Evolutionary conservation across 257 asterid species (phyloP).

Genomic region (Anisodus acutangulus): DNA sequence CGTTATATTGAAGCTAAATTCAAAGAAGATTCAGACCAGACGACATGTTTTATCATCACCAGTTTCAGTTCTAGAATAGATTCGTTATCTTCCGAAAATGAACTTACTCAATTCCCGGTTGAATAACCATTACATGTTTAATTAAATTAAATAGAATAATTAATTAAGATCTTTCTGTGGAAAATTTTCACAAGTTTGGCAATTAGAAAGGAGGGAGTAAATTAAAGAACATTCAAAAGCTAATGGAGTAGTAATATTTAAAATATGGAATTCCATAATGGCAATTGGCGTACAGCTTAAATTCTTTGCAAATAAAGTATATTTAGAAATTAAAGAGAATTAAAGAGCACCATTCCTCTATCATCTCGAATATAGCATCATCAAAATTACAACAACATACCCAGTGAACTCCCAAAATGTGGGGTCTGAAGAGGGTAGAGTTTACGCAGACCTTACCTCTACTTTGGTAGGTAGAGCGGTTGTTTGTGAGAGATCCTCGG

Average conservation of each 20-base stretch:
- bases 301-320: conserved; percentile 1
- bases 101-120: not conserved
- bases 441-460: too few species aligned
- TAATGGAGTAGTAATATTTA: not conserved
- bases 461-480: too few species aligned
- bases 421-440: too few species aligned
- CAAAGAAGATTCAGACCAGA: not conserved
- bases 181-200: not conserved
- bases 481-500: too few species aligned
- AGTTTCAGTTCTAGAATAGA: not conserved
- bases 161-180: not conserved
- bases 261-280: not conserved
- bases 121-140: not conserved
- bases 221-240: not conserved
- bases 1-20: not conserved
- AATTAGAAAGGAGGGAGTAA: not conserved
- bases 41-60: not conserved
- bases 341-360: conserved; percentile 6
- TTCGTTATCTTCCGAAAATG: not conserved
- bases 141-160: not conserved
- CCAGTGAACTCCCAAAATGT: too few species aligned
- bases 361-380: conserved; percentile 31
- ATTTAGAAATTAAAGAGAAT: not conserved
- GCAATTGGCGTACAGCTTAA: conserved; percentile 27
- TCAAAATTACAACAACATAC: not conserved